Conservation (phyloP, 805 yeast species). For the Kazachstania kunashirensis region DNA sequence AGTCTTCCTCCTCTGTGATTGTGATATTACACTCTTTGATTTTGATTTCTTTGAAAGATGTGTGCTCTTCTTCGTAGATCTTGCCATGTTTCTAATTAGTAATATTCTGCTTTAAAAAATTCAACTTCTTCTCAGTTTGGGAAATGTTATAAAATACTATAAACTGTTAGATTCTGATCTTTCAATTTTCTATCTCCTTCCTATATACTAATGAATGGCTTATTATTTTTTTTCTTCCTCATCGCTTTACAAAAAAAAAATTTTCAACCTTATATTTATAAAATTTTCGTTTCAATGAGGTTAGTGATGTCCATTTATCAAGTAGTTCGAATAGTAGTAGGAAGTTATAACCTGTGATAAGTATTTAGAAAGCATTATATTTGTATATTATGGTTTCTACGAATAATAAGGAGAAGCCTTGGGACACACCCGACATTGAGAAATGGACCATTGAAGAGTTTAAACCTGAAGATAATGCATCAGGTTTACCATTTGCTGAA, state of each 20-base stretch:
- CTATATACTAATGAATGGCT: too few species aligned
- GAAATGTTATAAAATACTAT: too few species aligned
- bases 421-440: constrained; percentile 94
- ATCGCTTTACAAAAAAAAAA: background rate
- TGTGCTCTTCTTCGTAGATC: background rate
- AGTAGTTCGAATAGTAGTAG: too few species aligned
- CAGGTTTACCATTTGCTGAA: constrained; percentile 87
- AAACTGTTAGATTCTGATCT: too few species aligned
- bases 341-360: too few species aligned
- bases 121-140: too few species aligned
- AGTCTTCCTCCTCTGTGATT: constrained; percentile 20
- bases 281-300: constrained; percentile 3
- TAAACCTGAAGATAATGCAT: constrained; percentile 76
- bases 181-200: too few species aligned
- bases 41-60: background rate
- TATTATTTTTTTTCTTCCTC: background rate
- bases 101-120: too few species aligned
- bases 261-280: too few species aligned
- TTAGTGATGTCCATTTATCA: too few species aligned
- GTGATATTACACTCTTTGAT: constrained; percentile 11
- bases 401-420: constrained; percentile 90
- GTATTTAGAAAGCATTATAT: too few species aligned
- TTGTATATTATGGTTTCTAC: constrained; percentile 68
- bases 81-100: too few species aligned
- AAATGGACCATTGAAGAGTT: constrained; percentile 89